Conservation (phyloP, 2,329 filamentous ascomycete species). For the Chrysosphaeria jannelii region DNA sequence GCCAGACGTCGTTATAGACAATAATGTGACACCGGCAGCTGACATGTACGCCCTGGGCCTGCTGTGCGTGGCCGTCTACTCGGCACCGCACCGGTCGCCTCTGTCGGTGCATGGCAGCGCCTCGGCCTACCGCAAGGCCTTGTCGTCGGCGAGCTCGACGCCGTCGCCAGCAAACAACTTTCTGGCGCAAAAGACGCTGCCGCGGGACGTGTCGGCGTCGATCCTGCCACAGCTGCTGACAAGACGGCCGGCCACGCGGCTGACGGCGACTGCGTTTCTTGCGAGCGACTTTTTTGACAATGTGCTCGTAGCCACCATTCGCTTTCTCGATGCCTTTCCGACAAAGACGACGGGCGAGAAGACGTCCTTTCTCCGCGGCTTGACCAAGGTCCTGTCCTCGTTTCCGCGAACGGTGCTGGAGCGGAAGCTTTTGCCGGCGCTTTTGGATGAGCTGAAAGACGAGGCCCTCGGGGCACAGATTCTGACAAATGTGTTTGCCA, state of each 20-base stretch:
- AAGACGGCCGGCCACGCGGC: slow-evolving; percentile 54
- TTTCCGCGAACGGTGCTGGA: slow-evolving; percentile 87
- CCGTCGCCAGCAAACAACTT: slow-evolving; percentile 65
- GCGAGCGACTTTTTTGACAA: slow-evolving; percentile 94
- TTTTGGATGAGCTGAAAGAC: slow-evolving; percentile 86
- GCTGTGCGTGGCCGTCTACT: slow-evolving; percentile 70
- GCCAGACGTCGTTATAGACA: slow-evolving; percentile 81
- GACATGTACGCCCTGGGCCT: slow-evolving; percentile 89
- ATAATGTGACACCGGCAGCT: slow-evolving; percentile 51
- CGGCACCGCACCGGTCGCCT: slow-evolving; percentile 73
- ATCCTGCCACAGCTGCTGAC: slow-evolving; percentile 71
- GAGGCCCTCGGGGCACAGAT: slow-evolving; percentile 60
- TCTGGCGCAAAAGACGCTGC: slow-evolving; percentile 47
- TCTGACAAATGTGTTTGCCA: slow-evolving; percentile 75
- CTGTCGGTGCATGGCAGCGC: slow-evolving; percentile 54
- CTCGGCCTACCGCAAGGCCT: slow-evolving; percentile 60
- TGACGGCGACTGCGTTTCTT: slow-evolving; percentile 77
- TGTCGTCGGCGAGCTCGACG: slow-evolving; percentile 46
- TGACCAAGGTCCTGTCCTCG: slow-evolving; percentile 63
- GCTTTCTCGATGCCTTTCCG: slow-evolving; percentile 72
- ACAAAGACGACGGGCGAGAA: slow-evolving; percentile 84
- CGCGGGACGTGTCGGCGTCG: slow-evolving; percentile 42
- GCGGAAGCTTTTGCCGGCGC: slow-evolving; percentile 67
- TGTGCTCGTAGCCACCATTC: slow-evolving; percentile 80
- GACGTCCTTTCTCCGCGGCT: slow-evolving; percentile 62